Evolutionary conservation across 768 basidiomycete species (phyloP), one percentile per base, ranked within the genome.

Genomic region (Russula compacta): DNA sequence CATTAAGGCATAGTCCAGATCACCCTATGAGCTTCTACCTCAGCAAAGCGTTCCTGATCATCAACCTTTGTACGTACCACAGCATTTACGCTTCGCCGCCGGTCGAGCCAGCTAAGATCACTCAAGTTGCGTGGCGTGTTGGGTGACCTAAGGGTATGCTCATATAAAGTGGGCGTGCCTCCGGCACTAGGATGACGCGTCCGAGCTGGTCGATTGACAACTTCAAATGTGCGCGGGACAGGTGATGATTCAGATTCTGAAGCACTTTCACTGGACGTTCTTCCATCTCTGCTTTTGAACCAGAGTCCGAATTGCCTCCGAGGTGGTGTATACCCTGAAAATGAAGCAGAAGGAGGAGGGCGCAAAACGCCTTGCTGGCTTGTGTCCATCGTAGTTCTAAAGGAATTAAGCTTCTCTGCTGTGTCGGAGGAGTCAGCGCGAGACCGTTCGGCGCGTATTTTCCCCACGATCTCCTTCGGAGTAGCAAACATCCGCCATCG

Each of bases 41-140:
- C 42, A 58, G 48, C 11, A 29, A 56, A 11, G 9, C 33, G 38
- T 47, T 24, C 52, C n/a, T 14, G 43, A 52, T 21, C 42, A 38
- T 50, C 56, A 60, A 60, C 51, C 51, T 40, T 21, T 12, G 47
- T 44, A 75, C 85, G 69, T 70, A 90, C 89, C 74, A 86, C 82
- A 58, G 81, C 79, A 67, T 83, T 85, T 35, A 86, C 73, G 69
- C 84, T 89, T 59, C 88, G 80, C 55, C 90, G 78, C 53, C 86
- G 81, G 59, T 85, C 80, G 38, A 90, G 74, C 90, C 90, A 92
- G 69, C 88, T 88, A 53, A 88, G 76, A 68, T 92, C 87, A 35
- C 83, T 82, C 42, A 89, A 73, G 63, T 79, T 83, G 59, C 82
- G 76, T 35, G 81, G 76, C 15, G 77, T 42, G 63, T 75, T 68